A percentile compares a stretch with the other conserved stretches of the same genome.
phyloP scores from a whole-genome alignment of 2,329 filamentous ascomycete species.

The Pyricularia grisea region DNA sequence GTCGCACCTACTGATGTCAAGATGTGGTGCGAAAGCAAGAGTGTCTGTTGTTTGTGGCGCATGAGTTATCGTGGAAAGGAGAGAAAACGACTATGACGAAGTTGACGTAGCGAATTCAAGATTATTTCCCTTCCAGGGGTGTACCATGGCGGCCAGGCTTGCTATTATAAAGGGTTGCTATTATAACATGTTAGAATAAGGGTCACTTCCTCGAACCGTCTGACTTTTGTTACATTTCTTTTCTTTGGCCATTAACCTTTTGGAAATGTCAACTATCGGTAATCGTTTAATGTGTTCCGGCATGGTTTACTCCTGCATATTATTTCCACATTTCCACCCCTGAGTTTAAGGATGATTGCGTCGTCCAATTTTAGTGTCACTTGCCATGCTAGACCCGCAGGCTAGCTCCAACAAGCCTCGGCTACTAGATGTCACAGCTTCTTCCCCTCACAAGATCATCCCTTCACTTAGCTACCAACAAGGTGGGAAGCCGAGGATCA shows the following conservation, averaged over 20 bases:
- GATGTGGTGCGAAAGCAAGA: slow-evolving; percentile 81
- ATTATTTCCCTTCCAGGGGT: background rate
- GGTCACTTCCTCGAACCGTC: too few species aligned
- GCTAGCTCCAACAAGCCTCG: background rate
- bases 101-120: background rate
- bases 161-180: background rate
- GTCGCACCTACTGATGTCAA: slow-evolving; percentile 60
- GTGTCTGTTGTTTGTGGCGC: slow-evolving; percentile 74
- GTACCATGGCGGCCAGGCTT: background rate
- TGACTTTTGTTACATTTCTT: too few species aligned
- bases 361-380: background rate
- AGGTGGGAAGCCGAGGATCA: background rate
- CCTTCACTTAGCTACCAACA: background rate
- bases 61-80: slow-evolving; percentile 42
- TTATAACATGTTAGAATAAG: background rate
- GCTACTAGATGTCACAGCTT: background rate
- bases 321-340: background rate
- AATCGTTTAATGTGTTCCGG: background rate
- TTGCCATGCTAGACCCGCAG: background rate
- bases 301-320: background rate
- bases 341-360: background rate
- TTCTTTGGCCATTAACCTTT: background rate
- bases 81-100: slow-evolving; percentile 35
- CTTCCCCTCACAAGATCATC: background rate
- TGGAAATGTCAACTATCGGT: background rate